These are phyloP conservation scores for Trichosporon inkin DNA, from an alignment of 1,284 basidiomycete genomes.

Conservation along the genomic window DNA sequence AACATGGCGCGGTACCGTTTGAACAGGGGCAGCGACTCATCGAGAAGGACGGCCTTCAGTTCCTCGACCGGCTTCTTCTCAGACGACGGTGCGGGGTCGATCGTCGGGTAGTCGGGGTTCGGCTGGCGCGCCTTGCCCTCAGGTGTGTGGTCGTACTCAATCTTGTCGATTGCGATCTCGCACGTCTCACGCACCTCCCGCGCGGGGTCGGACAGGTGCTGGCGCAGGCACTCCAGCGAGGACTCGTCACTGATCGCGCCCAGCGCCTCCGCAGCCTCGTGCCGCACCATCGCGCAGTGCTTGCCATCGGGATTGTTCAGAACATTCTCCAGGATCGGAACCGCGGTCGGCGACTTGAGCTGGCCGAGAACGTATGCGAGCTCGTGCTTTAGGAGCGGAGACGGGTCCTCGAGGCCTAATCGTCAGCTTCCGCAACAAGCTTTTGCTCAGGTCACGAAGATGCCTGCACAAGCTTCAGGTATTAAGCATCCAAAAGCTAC, in stretches of 20 bases:
- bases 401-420: constrained; percentile 77
- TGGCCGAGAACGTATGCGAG: constrained; percentile 96
- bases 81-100: constrained; percentile 83
- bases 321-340: constrained; percentile 74
- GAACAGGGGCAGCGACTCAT: constrained; percentile 72
- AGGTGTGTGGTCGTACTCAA: constrained; percentile 77
- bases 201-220: constrained; percentile 70
- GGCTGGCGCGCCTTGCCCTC: constrained; percentile 46
- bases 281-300: constrained; percentile 82
- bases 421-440: background rate
- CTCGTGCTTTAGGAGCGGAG: constrained; percentile 92
- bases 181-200: constrained; percentile 91
- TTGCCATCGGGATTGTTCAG: constrained; percentile 59
- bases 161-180: constrained; percentile 93
- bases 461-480: background rate
- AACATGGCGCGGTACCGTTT: constrained; percentile 99
- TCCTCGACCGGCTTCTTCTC: constrained; percentile 43
- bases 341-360: constrained; percentile 68
- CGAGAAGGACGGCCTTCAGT: constrained; percentile 66
- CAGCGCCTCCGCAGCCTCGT: constrained; percentile 99
- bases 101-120: constrained; percentile 68
- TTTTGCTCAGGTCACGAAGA: background rate
- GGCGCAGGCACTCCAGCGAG: constrained; percentile 67
- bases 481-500: too few relatives aligned
- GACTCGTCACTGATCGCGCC: constrained; percentile 76